Conservation (phyloP, 1,284 basidiomycete genomes). For the Pseudozyma pruni region DNA sequence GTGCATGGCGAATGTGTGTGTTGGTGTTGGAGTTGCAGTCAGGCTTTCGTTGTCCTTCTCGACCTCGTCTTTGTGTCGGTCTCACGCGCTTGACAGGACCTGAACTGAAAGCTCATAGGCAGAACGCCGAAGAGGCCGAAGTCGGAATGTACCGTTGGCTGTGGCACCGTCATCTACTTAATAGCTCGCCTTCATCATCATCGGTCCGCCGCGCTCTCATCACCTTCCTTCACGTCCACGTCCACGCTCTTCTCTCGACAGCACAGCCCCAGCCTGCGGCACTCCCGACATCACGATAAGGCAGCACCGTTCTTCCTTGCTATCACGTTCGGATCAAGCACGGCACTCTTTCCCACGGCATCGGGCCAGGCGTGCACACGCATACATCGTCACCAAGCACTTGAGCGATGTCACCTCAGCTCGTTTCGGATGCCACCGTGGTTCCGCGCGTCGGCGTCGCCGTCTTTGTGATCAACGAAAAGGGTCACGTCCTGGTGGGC, state of each 20-base stretch:
- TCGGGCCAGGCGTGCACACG: not conserved
- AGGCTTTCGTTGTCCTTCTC: too few relatives aligned
- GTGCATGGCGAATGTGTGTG: too few relatives aligned
- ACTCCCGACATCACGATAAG: too few relatives aligned
- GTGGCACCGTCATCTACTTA: not conserved
- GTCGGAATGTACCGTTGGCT: not conserved
- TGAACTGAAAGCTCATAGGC: too few relatives aligned
- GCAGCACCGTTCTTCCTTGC: not conserved
- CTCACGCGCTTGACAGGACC: too few relatives aligned
- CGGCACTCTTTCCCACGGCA: not conserved
- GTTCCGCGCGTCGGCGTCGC: constrained; percentile 62
- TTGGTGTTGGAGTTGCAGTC: too few relatives aligned
- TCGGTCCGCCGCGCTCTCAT: too few relatives aligned
- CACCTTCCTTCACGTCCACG: too few relatives aligned
- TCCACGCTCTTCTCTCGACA: too few relatives aligned
- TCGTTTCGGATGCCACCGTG: constrained; percentile 45
- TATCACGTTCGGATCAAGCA: not conserved
- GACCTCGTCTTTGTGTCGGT: too few relatives aligned
- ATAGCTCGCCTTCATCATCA: too few relatives aligned
- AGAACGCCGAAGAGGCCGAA: not conserved
- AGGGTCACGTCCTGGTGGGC: constrained; percentile 57
- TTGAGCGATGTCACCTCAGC: not conserved
- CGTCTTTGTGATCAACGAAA: constrained; percentile 58
- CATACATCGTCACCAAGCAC: constrained; percentile 4
- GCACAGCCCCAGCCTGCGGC: not conserved